Evolutionary conservation across 768 basidiomycete species (phyloP), one percentile per base, ranked within the genome.

Genomic region (Serendipita indica): DNA sequence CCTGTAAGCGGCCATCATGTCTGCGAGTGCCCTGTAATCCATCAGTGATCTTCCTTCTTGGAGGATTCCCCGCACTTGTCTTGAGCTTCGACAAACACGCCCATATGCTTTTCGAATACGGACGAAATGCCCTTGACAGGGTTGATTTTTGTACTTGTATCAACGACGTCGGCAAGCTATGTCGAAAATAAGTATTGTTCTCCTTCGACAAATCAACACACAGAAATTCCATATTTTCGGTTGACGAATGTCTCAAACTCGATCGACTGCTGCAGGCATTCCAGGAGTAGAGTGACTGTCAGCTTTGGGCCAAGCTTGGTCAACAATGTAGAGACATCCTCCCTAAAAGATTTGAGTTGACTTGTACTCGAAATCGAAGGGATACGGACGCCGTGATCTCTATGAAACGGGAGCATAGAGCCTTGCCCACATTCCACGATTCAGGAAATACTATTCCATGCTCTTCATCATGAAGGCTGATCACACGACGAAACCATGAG

Each of bases 11-110:
- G 85, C 81, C 30, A 98, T 75, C 88, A 98, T 94, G 63, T 94
- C 93, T 1, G 86, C 72, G 18, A 98, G 78, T 3, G 87, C 84
- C 68, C 92, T 96, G 60, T 28, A 25, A 33, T 20, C 14, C 18
- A 41, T 27, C 35, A 62, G 34, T 54, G 34, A 22, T 14, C 12
- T 57, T 16, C 27, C 20, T 34, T 18, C 4, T 3, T 33, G 37
- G 12, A 33, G 30, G 32, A 25, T 12, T 39, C 61, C 16, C 65
- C 77, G 33, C 62, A 89, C 91, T 85, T 90, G 75, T 97, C 91
- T 67, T 98, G 96, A 32, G 96, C 92, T 59, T 96, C 89, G 41
- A 98, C 84, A 65, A 94, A 98, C 35, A 99, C 81, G 25, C 81
- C 76, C 76, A 98, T 89, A 69, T 96, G 86, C 0, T 86, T 79